phyloP scores from a whole-genome alignment of 352 stramenopile genomes.

The Blastocystis sp. region DNA sequence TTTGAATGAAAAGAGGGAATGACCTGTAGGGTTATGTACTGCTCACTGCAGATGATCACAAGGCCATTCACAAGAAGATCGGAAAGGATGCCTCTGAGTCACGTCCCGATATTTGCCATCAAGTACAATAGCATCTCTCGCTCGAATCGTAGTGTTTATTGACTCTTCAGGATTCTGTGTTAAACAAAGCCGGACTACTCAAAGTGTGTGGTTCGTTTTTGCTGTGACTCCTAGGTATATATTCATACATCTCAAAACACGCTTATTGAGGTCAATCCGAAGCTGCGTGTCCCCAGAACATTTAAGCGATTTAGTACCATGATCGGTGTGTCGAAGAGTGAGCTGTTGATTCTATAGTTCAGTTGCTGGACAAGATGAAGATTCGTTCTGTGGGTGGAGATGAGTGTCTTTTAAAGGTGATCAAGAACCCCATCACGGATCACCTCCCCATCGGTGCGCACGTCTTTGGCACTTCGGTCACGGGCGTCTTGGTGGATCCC shows the following conservation, averaged over 20 bases:
- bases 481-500: slow-evolving; percentile 35
- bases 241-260: slow-evolving; percentile 92
- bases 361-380: slow-evolving; percentile 99
- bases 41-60: slow-evolving; percentile 99
- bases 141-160: slow-evolving; percentile 85
- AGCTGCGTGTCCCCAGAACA: slow-evolving; percentile 93
- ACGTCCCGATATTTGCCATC: slow-evolving; percentile 96
- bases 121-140: slow-evolving; percentile 71
- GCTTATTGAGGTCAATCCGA: slow-evolving; percentile 94
- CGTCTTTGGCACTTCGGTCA: slow-evolving; percentile 50
- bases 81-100: slow-evolving; percentile 91
- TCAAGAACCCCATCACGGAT: slow-evolving; percentile 97
- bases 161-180: slow-evolving; percentile 91
- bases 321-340: slow-evolving; percentile 81
- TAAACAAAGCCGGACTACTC: slow-evolving; percentile 96
- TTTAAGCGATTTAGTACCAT: slow-evolving; percentile 95
- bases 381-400: slow-evolving; percentile 92
- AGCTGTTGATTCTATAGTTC: slow-evolving; percentile 79
- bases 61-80: slow-evolving; percentile 87
- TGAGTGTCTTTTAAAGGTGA: slow-evolving; percentile 89
- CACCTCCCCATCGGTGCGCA: slow-evolving; percentile 88
- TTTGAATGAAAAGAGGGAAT: slow-evolving; percentile 19
- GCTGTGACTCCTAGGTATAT: slow-evolving; percentile 78
- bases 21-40: slow-evolving; percentile 86
- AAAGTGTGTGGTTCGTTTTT: slow-evolving; percentile 76